Evolutionary conservation across 1,284 basidiomycete genomes (phyloP), one percentile per base, ranked within the genome.

Genomic region (Dichomitus squalens): DNA sequence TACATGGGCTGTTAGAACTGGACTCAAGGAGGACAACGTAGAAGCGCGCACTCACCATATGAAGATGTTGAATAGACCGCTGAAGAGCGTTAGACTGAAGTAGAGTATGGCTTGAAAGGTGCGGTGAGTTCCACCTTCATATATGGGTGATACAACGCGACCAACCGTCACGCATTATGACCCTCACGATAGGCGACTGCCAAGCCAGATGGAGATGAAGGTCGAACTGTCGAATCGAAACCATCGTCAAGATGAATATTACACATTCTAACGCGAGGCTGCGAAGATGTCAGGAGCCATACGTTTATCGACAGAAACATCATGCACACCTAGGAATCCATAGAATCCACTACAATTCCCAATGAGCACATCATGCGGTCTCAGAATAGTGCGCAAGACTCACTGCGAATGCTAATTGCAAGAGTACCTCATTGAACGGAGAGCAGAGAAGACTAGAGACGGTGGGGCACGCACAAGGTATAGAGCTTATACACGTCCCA

Each of bases 141-240:
- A n/a, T n/a, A n/a, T n/a, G n/a, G n/a, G n/a, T n/a, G 9, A 18
- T 18, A 27, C 1, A 2, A 14, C 14, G 20, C 18, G 9, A 41
- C 60, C 34, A 16, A 64, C 63, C 60, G 23, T 64, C 63, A 9
- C 63, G 63, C 29, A 41, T 52, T 7, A 64, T 55, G 3, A 60
- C 44, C 20, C 43, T 48, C 7, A 60, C 58, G 12, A 64, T 47
- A 2, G 56, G 39, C 1, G 54, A 50, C 2, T 57, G 57, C 5
- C 53, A 54, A 4, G 46, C 33, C 16, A 57, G 49, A 3, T 39
- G 38, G 9, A 51, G 44, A 7, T 55, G 34, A 12, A 61, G 33
- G 14, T 53, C 46, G 18, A 40, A 61, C 14, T 60, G 51, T 25
- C 58, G 58, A 31, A 64, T 33, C 1, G 63, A 59, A 0, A 35